These are phyloP conservation scores for Trichopus zeylanicus DNA, from an alignment of 116 monocot genomes.

Conservation along the genomic window DNA sequence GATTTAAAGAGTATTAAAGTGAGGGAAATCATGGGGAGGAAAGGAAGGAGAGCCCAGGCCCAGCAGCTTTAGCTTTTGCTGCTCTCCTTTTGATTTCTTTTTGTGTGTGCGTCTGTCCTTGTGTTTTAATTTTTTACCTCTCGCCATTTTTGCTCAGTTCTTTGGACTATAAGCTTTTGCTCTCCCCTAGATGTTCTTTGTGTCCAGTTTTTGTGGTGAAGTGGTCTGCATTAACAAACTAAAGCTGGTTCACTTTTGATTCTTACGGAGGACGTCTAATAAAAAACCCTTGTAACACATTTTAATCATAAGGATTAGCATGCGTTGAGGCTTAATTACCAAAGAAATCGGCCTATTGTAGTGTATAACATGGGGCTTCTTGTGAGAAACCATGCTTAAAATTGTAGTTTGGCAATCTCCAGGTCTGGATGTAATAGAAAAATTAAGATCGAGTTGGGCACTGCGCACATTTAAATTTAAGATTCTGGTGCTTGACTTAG, in stretches of 20 bases:
- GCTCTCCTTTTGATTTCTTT: slow-evolving; percentile 4
- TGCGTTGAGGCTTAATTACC: background rate
- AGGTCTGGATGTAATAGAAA: no score
- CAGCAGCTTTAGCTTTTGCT: slow-evolving; percentile 3
- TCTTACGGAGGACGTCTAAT: background rate
- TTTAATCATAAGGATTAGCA: background rate
- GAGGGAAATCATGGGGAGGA: slow-evolving; percentile 15
- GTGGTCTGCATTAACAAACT: background rate
- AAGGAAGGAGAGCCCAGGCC: background rate
- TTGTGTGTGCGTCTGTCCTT: background rate
- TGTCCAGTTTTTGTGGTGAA: background rate
- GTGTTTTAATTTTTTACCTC: no score
- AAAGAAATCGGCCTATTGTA: no score
- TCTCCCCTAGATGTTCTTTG: slow-evolving; percentile 11
- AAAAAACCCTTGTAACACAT: background rate
- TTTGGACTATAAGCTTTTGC: slow-evolving; percentile 1
- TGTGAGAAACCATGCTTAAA: no score
- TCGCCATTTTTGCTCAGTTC: background rate
- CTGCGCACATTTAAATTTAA: no score
- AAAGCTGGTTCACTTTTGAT: slow-evolving; percentile 2
- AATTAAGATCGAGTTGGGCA: no score
- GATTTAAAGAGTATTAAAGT: background rate
- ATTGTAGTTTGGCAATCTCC: no score
- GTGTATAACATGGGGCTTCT: no score
- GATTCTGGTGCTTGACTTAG: no score